Conservation (phyloP, 805 yeast genomes). For the Hyphopichia homilentoma region DNA sequence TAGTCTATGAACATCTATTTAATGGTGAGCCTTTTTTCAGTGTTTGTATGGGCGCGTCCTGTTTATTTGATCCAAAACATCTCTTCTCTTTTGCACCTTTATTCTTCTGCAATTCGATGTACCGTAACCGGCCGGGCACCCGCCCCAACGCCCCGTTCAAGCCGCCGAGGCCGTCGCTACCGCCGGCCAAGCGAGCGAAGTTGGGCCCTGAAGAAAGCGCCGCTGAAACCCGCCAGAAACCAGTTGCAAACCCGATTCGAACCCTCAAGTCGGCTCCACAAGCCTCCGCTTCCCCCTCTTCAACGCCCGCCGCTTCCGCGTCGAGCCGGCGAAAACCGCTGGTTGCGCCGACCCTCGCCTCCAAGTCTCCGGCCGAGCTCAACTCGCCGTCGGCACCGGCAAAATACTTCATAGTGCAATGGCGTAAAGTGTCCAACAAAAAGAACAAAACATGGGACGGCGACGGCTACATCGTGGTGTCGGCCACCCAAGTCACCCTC, state of each 20-base stretch:
- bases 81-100: too few species aligned
- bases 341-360: background rate
- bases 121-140: too few species aligned
- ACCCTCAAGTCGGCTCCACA: slow-evolving; percentile 1
- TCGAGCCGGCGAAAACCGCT: background rate
- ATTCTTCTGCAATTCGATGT: too few species aligned
- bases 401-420: slow-evolving; percentile 41
- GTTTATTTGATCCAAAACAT: too few species aligned
- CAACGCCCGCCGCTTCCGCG: background rate
- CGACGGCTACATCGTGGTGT: slow-evolving; percentile 60
- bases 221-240: too few species aligned
- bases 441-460: slow-evolving; percentile 95
- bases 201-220: too few species aligned
- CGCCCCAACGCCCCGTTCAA: slow-evolving; percentile 50
- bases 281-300: background rate
- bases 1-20: too few species aligned
- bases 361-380: background rate
- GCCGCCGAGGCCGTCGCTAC: slow-evolving; percentile 47
- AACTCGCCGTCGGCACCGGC: background rate
- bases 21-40: too few species aligned
- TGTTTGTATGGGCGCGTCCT: too few species aligned
- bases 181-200: too few species aligned
- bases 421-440: slow-evolving; percentile 68
- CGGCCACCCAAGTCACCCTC: slow-evolving; percentile 21
- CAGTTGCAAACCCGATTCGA: too few species aligned